Evolutionary conservation across 2,329 filamentous ascomycete genomes (phyloP), one percentile per base, ranked within the genome.

Genomic region (Piedraia hortae): DNA sequence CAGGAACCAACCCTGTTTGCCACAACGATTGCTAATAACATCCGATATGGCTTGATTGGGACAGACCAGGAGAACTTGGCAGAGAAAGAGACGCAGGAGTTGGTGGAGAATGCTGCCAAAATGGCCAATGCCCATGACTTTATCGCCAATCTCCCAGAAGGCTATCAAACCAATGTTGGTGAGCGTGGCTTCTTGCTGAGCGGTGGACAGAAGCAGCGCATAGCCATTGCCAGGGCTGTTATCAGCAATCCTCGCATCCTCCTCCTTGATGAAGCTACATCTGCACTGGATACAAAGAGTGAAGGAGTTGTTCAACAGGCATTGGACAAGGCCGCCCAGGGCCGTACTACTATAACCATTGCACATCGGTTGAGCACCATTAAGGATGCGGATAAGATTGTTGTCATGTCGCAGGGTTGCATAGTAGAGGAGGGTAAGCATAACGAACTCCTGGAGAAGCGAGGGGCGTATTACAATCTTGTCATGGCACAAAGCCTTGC

Each of bases 61-160:
- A 88, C 80, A 2, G 52, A 59, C 25, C 62, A 66, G 31, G 77
- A 90, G 42, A 34, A 63, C 21, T 64, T 63, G 19, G 50, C 54
- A 3, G 59, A 67, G 15, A 69, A 80, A 22, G 61, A 62, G 37
- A 63, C 75, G 26, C 58, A 48, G 23, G 61, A 71, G 25, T 54
- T 82, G 10, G 62, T 93, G 17, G 56, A 72, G 21, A 60, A 74
- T 18, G 85, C 85, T 9, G 75, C 85, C 5, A 73, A 65, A 44
- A 88, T 73, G 56, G 73, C 85, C 8, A 91, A 93, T 34, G 82
- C 82, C 1, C 80, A 93, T 41, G 78, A 89, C 31, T 97, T 97
- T 41, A 69, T 97, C 32, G 60, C 53, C 4, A 48, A 57, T 7
- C 58, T 93, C 1, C 78, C 85, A 0, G 72, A 93, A 33, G 72